phyloP scores from a whole-genome alignment of 2,329 filamentous ascomycete genomes.

The Alternaria infectoria region DNA sequence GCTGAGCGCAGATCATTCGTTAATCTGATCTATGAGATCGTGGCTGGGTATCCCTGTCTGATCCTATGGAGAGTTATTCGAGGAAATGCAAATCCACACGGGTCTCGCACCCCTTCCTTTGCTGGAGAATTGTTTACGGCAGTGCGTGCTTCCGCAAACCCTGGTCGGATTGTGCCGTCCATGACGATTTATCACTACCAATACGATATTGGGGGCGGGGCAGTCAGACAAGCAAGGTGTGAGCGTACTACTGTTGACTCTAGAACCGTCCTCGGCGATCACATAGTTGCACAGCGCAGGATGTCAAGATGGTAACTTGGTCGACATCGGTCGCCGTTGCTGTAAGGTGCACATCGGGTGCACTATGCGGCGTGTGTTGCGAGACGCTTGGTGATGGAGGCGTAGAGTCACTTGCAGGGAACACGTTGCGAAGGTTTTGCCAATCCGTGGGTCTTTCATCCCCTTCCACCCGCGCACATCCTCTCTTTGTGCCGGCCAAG shows the following conservation, averaged over 20 bases:
- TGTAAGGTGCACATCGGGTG: slow-evolving; percentile 35
- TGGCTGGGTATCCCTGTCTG: slow-evolving; percentile 31
- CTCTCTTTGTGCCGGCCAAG: slow-evolving; percentile 15
- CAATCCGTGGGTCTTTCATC: slow-evolving; percentile 21
- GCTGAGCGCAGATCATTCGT: slow-evolving; percentile 40
- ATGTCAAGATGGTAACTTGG: slow-evolving; percentile 17
- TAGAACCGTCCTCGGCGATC: slow-evolving; percentile 37
- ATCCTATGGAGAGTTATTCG: slow-evolving; percentile 4
- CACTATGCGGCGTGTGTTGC: slow-evolving; percentile 3
- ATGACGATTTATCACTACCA: slow-evolving; percentile 17
- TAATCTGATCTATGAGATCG: slow-evolving; percentile 45
- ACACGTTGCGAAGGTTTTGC: slow-evolving; percentile 12
- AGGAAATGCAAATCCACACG: slow-evolving; percentile 11
- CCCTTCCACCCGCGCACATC: slow-evolving; percentile 31
- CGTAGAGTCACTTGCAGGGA: slow-evolving; percentile 24
- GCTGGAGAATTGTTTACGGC: not conserved
- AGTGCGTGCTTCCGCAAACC: slow-evolving; percentile 22
- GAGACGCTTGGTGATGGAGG: slow-evolving; percentile 8
- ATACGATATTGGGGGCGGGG: slow-evolving; percentile 21
- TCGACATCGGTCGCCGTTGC: slow-evolving; percentile 28
- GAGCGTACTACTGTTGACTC: slow-evolving; percentile 25
- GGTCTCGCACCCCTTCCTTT: slow-evolving; percentile 1
- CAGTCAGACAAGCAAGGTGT: slow-evolving; percentile 15
- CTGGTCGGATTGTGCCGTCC: slow-evolving; percentile 16
- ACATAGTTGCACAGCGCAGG: slow-evolving; percentile 27